Evolutionary conservation across 2,329 filamentous ascomycete species (phyloP).

Genomic region (Talaromyces sp.): DNA sequence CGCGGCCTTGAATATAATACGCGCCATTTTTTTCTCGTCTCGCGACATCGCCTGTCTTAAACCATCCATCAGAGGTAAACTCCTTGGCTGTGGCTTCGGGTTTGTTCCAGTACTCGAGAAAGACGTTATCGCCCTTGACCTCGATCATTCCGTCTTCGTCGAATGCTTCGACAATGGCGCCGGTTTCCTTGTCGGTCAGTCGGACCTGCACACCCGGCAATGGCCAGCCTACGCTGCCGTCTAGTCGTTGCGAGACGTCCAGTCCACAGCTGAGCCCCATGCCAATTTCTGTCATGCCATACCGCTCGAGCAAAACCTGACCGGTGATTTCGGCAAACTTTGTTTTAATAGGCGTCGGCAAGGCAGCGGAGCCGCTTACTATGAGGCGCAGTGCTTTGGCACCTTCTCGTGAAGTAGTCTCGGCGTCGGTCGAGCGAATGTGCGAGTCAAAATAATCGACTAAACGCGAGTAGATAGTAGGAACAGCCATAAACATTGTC

Average conservation of each 20-base stretch:
- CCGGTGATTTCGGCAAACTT: constrained; percentile 37
- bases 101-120: constrained; percentile 29
- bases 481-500: constrained; percentile 47
- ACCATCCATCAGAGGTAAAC: constrained; percentile 45
- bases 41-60: constrained; percentile 44
- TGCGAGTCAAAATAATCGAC: constrained; percentile 40
- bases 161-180: constrained; percentile 20
- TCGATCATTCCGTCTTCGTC: constrained; percentile 40
- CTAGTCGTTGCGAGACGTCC: constrained; percentile 32
- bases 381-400: constrained; percentile 31
- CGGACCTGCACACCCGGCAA: constrained; percentile 43
- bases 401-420: constrained; percentile 26
- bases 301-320: constrained; percentile 42
- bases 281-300: constrained; percentile 48
- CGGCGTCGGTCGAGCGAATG: constrained; percentile 29
- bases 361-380: constrained; percentile 38
- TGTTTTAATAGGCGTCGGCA: constrained; percentile 36
- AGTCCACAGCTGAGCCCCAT: constrained; percentile 43
- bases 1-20: constrained; percentile 50
- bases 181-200: constrained; percentile 37
- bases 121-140: constrained; percentile 37
- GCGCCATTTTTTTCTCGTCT: constrained; percentile 26
- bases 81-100: constrained; percentile 41
- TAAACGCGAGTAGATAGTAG: constrained; percentile 46
- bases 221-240: constrained; percentile 46